phyloP scores from a whole-genome alignment of 441 rosid species.

The Omphalea diandra region DNA sequence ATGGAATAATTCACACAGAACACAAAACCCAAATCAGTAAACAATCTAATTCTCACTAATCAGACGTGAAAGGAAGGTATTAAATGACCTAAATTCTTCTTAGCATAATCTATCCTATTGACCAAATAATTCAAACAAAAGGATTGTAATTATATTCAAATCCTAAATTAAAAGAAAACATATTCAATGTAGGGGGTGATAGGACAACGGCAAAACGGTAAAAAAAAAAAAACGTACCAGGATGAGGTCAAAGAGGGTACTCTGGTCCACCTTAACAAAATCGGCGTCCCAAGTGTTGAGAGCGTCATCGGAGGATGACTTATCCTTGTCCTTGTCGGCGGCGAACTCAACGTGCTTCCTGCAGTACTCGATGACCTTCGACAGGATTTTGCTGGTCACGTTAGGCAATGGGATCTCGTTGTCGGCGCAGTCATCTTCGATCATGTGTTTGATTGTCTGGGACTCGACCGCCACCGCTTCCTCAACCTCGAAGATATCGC shows the following conservation, averaged over 20 bases:
- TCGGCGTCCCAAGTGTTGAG: slow-evolving; percentile 45
- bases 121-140: background rate
- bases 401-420: slow-evolving; percentile 49
- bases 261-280: slow-evolving; percentile 45
- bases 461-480: slow-evolving; percentile 59
- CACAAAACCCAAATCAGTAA: background rate
- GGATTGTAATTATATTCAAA: too few species aligned
- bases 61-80: too few species aligned
- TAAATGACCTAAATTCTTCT: too few species aligned
- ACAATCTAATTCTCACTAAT: too few species aligned
- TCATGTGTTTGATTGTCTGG: slow-evolving; percentile 58
- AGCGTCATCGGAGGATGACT: slow-evolving; percentile 23
- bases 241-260: slow-evolving; percentile 49
- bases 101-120: too few species aligned
- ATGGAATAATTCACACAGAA: background rate
- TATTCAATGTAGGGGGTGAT: background rate
- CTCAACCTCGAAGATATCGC: slow-evolving; percentile 59
- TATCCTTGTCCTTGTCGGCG: background rate
- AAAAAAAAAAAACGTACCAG: slow-evolving; percentile 25
- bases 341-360: background rate
- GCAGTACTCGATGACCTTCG: background rate
- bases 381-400: background rate
- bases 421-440: slow-evolving; percentile 61
- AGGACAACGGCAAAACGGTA: too few species aligned
- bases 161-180: background rate